Evolutionary conservation across 495 filamentous ascomycete species (phyloP).

Genomic region (Cladorrhinum samala): DNA sequence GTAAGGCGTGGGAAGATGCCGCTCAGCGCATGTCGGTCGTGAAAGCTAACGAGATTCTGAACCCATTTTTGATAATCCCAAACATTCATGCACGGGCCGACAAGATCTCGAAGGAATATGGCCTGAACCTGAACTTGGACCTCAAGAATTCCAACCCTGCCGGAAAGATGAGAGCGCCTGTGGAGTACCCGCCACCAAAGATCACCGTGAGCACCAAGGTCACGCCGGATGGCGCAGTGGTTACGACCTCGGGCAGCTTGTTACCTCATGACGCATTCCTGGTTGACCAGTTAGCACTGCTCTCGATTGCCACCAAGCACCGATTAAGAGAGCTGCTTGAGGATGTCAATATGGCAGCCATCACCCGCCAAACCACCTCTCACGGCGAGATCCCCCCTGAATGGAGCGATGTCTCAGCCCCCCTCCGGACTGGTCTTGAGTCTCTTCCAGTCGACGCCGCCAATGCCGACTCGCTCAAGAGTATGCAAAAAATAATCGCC

Average conservation of each 20-base stretch:
- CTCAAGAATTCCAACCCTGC: constrained; percentile 37
- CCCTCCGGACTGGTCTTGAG: constrained; percentile 30
- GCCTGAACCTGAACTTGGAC: constrained; percentile 48
- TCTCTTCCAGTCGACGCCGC: constrained; percentile 34
- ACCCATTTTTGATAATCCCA: constrained; percentile 36
- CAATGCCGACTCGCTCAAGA: constrained; percentile 52
- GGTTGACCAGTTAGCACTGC: constrained; percentile 65
- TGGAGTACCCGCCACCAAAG: constrained; percentile 41
- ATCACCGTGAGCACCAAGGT: constrained; percentile 30
- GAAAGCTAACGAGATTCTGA: constrained; percentile 40
- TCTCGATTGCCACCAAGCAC: constrained; percentile 71
- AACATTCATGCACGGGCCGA: constrained; percentile 45
- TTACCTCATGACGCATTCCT: constrained; percentile 60
- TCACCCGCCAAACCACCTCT: constrained; percentile 60
- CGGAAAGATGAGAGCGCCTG: constrained; percentile 42
- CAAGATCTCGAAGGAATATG: constrained; percentile 55
- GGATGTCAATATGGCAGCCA: constrained; percentile 59
- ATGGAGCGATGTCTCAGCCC: constrained; percentile 59
- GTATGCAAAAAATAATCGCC: constrained; percentile 46
- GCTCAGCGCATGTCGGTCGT: constrained; percentile 36
- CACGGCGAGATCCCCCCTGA: constrained; percentile 64
- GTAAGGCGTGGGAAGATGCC: constrained; percentile 42
- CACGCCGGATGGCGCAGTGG: constrained; percentile 49
- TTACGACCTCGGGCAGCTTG: constrained; percentile 55
- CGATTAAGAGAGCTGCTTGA: constrained; percentile 62